These are phyloP conservation scores for Kodamaea nitidulidarum DNA, from an alignment of 805 yeast species.

Conservation along the genomic window DNA sequence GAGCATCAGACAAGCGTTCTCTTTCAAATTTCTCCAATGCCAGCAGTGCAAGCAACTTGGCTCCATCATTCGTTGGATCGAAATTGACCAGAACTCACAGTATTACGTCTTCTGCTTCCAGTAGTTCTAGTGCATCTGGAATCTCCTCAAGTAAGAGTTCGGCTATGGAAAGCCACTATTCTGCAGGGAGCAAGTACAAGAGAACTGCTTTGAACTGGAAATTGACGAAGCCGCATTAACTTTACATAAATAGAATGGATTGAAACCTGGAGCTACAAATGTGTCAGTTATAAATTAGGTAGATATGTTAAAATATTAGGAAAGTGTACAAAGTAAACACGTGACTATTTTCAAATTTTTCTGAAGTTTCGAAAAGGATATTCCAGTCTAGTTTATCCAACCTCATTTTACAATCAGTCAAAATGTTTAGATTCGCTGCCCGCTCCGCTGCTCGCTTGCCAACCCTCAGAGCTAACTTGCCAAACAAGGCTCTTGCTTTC, in stretches of 20 bases:
- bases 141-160: conserved; percentile 20
- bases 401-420: not conserved
- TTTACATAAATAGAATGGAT: too few relatives aligned
- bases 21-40: conserved; percentile 15
- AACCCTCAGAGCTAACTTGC: conserved; percentile 23
- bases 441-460: conserved; percentile 37
- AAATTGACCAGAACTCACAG: conserved; percentile 22
- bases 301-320: not conserved
- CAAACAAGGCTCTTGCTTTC: conserved; percentile 21
- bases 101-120: conserved; percentile 20
- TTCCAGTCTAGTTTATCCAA: not conserved
- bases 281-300: too few relatives aligned
- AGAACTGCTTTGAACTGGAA: conserved; percentile 41
- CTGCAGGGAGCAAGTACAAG: conserved; percentile 16
- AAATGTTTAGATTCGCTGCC: conserved; percentile 52
- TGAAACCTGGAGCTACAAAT: too few relatives aligned
- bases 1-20: conserved; percentile 18
- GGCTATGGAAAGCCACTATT: conserved; percentile 9
- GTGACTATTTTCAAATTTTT: conserved; percentile 4
- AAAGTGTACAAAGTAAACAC: not conserved
- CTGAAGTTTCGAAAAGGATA: not conserved
- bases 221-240: conserved; percentile 18
- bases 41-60: conserved; percentile 8
- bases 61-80: conserved; percentile 17
- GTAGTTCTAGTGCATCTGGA: conserved; percentile 27